Conservation (phyloP, 352 stramenopile genomes). For the Albugo candida region DNA sequence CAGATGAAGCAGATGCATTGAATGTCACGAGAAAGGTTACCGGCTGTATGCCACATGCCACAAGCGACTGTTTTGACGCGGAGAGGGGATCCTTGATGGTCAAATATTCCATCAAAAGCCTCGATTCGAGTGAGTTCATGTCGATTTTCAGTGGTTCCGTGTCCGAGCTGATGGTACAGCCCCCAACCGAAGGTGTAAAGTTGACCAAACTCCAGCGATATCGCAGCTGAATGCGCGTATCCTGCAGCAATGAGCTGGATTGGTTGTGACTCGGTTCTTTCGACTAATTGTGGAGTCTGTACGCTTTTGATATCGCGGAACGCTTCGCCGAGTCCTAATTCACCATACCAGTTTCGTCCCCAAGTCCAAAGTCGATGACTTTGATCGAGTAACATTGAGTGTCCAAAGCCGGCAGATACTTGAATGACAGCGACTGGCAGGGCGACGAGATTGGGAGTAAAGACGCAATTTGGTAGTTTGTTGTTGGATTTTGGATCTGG, state of each 20-base stretch:
- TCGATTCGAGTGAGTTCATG: constrained; percentile 13
- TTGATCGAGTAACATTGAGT: constrained; percentile 34
- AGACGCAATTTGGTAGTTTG: background rate
- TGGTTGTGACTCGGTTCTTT: background rate
- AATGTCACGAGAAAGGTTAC: constrained; percentile 4
- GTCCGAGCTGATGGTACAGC: constrained; percentile 58
- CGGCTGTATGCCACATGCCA: constrained; percentile 57
- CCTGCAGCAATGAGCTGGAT: constrained; percentile 16
- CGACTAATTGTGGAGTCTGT: background rate
- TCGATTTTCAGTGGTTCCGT: constrained; percentile 22
- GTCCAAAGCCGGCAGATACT: constrained; percentile 29
- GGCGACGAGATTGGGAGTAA: constrained; percentile 10
- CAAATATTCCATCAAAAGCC: constrained; percentile 28
- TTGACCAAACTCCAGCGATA: constrained; percentile 14
- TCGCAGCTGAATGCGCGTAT: constrained; percentile 27
- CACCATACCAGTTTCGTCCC: constrained; percentile 38
- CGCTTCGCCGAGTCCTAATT: constrained; percentile 17
- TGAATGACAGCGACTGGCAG: constrained; percentile 10
- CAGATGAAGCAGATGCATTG: background rate
- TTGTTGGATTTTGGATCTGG: background rate
- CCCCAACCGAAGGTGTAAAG: constrained; percentile 60
- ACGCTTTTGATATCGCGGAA: constrained; percentile 1
- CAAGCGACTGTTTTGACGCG: constrained; percentile 29
- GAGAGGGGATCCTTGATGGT: constrained; percentile 1
- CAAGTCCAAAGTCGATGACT: constrained; percentile 27